Percentiles rank a stretch among this genome's conserved stretches.
phyloP scores from a whole-genome alignment of 1,139 yeast genomes.

The Geotrichum carabidarum region DNA sequence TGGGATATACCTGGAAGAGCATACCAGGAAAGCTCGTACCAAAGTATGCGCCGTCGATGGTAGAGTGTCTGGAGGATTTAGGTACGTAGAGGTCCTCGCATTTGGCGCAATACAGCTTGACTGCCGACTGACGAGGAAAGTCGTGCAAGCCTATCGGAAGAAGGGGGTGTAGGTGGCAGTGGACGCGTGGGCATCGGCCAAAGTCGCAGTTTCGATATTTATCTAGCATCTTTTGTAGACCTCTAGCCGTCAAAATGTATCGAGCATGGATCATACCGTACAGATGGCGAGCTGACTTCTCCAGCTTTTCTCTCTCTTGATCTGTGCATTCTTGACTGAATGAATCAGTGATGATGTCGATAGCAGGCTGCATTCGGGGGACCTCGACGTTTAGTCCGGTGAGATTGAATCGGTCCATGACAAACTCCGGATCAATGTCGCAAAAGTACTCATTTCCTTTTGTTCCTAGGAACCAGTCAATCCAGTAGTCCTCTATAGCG shows the following conservation, averaged over 20 bases:
- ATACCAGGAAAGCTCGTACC: conserved; percentile 97
- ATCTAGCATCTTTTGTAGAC: conserved; percentile 82
- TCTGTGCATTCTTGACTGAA: conserved; percentile 45
- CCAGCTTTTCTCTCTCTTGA: conserved; percentile 55
- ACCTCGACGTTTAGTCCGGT: conserved; percentile 90
- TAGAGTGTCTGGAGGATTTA: conserved; percentile 75
- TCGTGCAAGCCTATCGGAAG: conserved; percentile 93
- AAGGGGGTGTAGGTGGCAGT: conserved; percentile 81
- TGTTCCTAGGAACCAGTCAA: conserved; percentile 81
- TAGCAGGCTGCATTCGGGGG: conserved; percentile 66
- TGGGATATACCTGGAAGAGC: conserved; percentile 90
- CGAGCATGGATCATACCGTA: conserved; percentile 77
- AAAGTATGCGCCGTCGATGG: conserved; percentile 92
- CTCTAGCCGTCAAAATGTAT: conserved; percentile 81
- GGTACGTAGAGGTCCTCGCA: conserved; percentile 96
- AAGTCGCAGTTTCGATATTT: conserved; percentile 90
- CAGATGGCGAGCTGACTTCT: conserved; percentile 73
- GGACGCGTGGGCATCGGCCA: conserved; percentile 92
- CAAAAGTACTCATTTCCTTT: conserved; percentile 96
- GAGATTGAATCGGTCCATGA: conserved; percentile 85
- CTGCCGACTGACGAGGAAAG: conserved; percentile 74
- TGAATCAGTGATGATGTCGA: conserved; percentile 80
- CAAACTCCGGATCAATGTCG: conserved; percentile 88
- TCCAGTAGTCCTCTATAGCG: conserved; percentile 68
- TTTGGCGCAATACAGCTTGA: conserved; percentile 87